phyloP scores from a whole-genome alignment of 2,329 filamentous ascomycete species.

The Nemania sp. region DNA sequence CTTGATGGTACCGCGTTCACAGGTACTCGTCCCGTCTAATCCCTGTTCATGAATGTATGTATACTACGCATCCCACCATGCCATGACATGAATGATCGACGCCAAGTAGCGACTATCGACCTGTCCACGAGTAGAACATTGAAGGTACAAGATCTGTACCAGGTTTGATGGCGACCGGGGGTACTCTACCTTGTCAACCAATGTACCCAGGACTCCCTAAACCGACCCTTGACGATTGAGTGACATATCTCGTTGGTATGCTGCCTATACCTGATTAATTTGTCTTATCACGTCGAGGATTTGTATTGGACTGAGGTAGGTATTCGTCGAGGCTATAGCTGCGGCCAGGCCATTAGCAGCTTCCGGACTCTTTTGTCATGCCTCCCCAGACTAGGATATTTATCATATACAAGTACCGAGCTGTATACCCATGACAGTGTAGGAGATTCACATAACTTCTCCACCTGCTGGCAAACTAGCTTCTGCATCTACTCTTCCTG shows the following conservation, averaged over 20 bases:
- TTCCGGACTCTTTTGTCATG: constrained; percentile 23
- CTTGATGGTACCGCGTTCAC: constrained; percentile 33
- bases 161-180: constrained; percentile 18
- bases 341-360: constrained; percentile 24
- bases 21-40: constrained; percentile 36
- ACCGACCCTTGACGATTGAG: constrained; percentile 28
- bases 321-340: constrained; percentile 28
- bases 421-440: constrained; percentile 26
- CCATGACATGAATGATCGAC: constrained; percentile 36
- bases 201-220: constrained; percentile 28
- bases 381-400: constrained; percentile 22
- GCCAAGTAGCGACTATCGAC: constrained; percentile 37
- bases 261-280: constrained; percentile 24
- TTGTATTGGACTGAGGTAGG: constrained; percentile 28
- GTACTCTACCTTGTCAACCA: constrained; percentile 10
- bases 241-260: constrained; percentile 24
- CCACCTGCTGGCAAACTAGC: constrained; percentile 16
- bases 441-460: constrained; percentile 30
- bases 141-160: constrained; percentile 30
- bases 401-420: constrained; percentile 27
- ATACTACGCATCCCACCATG: constrained; percentile 35
- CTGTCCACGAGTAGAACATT: constrained; percentile 30
- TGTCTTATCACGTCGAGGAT: constrained; percentile 25
- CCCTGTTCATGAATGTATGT: constrained; percentile 35
- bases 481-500: constrained; percentile 18